Evolutionary conservation across 2,329 filamentous ascomycete species (phyloP).

Genomic region (Shiraia bambusicola): DNA sequence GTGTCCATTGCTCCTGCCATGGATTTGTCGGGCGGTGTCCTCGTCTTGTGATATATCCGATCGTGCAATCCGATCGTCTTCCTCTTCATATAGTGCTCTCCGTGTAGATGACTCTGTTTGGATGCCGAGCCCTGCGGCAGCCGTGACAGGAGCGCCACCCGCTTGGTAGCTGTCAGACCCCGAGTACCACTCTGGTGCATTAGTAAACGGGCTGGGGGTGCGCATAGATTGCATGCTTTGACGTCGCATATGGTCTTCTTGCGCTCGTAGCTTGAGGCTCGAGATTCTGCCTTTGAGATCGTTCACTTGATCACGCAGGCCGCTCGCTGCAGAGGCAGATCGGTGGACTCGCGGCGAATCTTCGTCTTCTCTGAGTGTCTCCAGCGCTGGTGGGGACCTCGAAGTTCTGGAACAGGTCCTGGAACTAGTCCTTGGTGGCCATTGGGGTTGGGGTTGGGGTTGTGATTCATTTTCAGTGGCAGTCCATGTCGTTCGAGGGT

Average conservation of each 20-base stretch:
- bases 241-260: constrained; percentile 75
- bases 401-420: constrained; percentile 46
- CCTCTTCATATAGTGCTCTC: constrained; percentile 23
- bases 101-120: constrained; percentile 28
- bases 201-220: constrained; percentile 76
- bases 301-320: constrained; percentile 80
- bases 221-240: constrained; percentile 75
- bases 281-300: constrained; percentile 85
- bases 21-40: too few species aligned
- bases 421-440: constrained; percentile 22
- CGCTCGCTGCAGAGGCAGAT: constrained; percentile 70
- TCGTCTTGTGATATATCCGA: too few species aligned
- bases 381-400: constrained; percentile 39
- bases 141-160: constrained; percentile 23
- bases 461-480: constrained; percentile 22
- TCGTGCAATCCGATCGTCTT: neutral
- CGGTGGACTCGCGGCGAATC: constrained; percentile 53
- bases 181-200: constrained; percentile 62
- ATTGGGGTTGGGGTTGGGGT: neutral
- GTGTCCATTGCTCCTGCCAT: constrained; percentile 1
- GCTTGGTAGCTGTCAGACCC: constrained; percentile 38
- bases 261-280: constrained; percentile 72
- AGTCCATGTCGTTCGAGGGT: constrained; percentile 29
- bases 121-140: constrained; percentile 34
- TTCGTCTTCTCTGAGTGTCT: constrained; percentile 47